phyloP scores from a whole-genome alignment of 1,284 basidiomycete genomes.

The Apiotrichum montevideense region DNA sequence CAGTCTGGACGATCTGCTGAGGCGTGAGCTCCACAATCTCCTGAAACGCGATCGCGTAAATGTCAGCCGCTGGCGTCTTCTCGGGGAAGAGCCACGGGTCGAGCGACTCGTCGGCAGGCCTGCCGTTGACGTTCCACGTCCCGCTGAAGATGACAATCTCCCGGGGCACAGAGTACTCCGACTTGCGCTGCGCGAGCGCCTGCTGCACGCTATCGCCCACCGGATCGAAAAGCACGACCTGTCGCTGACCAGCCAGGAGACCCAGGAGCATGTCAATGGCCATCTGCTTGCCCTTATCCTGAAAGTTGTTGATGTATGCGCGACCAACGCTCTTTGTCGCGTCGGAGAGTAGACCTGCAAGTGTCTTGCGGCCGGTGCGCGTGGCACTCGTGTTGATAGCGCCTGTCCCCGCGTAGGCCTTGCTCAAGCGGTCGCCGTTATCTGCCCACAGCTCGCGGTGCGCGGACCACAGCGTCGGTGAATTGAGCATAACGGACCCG shows the following conservation, averaged over 20 bases:
- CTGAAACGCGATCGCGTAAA: constrained; percentile 90
- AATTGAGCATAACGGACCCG: constrained; percentile 25
- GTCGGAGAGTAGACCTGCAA: constrained; percentile 86
- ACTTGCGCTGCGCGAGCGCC: constrained; percentile 61
- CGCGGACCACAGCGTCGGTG: constrained; percentile 63
- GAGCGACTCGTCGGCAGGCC: constrained; percentile 72
- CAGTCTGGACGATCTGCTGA: constrained; percentile 92
- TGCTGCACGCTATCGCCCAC: constrained; percentile 78
- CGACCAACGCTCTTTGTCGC: constrained; percentile 88
- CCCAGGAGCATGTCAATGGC: constrained; percentile 96
- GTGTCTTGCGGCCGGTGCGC: constrained; percentile 83
- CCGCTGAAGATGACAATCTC: constrained; percentile 74
- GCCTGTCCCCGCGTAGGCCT: constrained; percentile 94
- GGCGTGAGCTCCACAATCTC: constrained; percentile 96
- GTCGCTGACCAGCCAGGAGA: constrained; percentile 77
- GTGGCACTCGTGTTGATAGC: constrained; percentile 94
- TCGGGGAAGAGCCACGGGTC: constrained; percentile 82
- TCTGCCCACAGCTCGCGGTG: constrained; percentile 96
- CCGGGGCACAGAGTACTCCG: constrained; percentile 76
- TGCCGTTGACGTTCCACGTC: constrained; percentile 94
- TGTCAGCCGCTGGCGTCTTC: constrained; percentile 55
- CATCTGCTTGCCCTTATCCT: constrained; percentile 87
- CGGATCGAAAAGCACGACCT: constrained; percentile 89
- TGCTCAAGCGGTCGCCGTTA: constrained; percentile 80
- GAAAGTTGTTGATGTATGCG: constrained; percentile 97